These are phyloP conservation scores for Alnus glutinosa DNA, from an alignment of 306 rosid genomes.

Conservation along the genomic window DNA sequence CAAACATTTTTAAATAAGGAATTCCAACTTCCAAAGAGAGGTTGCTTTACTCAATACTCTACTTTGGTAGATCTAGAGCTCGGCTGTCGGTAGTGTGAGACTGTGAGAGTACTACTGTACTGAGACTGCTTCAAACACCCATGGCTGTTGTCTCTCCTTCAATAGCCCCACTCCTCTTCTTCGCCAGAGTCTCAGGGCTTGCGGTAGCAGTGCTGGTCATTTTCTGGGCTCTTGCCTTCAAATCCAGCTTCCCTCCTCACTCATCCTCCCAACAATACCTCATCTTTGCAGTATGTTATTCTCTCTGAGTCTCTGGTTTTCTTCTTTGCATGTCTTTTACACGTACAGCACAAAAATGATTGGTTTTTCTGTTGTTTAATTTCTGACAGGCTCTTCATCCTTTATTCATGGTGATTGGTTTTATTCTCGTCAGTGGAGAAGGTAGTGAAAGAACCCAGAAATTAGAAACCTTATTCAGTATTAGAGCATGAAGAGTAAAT, in stretches of 20 bases:
- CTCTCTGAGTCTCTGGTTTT: not conserved
- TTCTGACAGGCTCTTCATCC: constrained; percentile 82
- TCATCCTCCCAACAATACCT: constrained; percentile 49
- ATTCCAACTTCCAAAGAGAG: not conserved
- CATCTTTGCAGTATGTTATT: constrained; percentile 50
- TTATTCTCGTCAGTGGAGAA: constrained; percentile 83
- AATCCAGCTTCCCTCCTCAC: constrained; percentile 63
- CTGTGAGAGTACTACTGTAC: not conserved
- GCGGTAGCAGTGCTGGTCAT: constrained; percentile 57
- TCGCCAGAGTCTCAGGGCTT: constrained; percentile 63
- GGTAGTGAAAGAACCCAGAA: constrained; percentile 43
- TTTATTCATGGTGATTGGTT: constrained; percentile 85
- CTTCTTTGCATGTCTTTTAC: constrained; percentile 3
- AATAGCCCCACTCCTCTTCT: constrained; percentile 40
- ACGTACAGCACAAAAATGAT: not conserved
- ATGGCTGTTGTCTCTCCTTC: constrained; percentile 53
- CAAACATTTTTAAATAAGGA: not conserved
- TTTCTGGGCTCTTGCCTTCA: constrained; percentile 69
- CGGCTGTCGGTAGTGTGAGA: constrained; percentile 33
- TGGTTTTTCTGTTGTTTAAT: constrained; percentile 8
- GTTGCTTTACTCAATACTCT: not conserved
- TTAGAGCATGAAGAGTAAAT: not conserved
- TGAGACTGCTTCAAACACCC: constrained; percentile 10
- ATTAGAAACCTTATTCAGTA: not conserved
- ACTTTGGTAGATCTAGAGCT: constrained; percentile 26